Evolutionary conservation across 2,329 filamentous ascomycete genomes (phyloP).

Genomic region (Pseudocercospora crystallina): DNA sequence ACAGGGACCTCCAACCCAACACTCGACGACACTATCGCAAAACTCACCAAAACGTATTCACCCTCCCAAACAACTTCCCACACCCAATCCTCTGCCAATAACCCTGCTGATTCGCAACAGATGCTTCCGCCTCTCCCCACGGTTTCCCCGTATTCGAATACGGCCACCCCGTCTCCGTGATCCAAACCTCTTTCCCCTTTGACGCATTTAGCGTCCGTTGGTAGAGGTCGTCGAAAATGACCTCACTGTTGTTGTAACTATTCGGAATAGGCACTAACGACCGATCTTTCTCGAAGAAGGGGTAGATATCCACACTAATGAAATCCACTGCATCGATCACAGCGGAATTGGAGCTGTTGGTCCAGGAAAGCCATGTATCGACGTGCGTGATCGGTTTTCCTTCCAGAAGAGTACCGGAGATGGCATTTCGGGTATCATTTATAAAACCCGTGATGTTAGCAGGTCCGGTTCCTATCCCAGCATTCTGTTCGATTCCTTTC

Average conservation of each 20-base stretch:
- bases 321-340: conserved; percentile 73
- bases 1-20: conserved; percentile 66
- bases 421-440: conserved; percentile 61
- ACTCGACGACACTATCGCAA: no score
- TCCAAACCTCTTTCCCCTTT: conserved; percentile 72
- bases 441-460: conserved; percentile 68
- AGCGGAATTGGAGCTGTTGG: conserved; percentile 68
- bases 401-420: conserved; percentile 59
- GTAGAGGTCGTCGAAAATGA: conserved; percentile 68
- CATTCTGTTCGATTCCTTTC: conserved; percentile 62
- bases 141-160: conserved; percentile 63
- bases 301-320: conserved; percentile 71
- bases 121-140: conserved; percentile 63
- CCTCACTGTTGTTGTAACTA: conserved; percentile 63
- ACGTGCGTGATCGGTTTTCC: conserved; percentile 72
- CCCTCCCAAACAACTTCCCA: conserved; percentile 58
- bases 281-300: conserved; percentile 69
- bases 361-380: conserved; percentile 77
- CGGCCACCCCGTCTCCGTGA: conserved; percentile 85
- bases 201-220: conserved; percentile 59
- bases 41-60: conserved; percentile 66
- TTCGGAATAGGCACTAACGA: conserved; percentile 45
- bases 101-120: conserved; percentile 65
- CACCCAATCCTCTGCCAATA: conserved; percentile 82
- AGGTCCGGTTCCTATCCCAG: conserved; percentile 62